Evolutionary conservation across 1,284 basidiomycete species (phyloP).

Genomic region (Heterobasidion parviporum): DNA sequence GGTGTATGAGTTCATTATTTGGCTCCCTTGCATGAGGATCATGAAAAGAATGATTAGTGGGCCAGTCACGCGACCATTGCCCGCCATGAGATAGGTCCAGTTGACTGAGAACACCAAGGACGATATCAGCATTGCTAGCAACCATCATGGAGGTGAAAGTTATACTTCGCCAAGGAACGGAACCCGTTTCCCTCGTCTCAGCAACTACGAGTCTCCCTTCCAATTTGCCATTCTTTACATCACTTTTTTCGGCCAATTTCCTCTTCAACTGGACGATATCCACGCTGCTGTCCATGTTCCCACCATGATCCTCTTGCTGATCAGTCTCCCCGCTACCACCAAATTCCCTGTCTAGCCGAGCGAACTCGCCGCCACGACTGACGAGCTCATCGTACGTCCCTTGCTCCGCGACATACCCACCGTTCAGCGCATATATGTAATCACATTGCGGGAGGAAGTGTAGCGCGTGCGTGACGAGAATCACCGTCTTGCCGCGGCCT

Average conservation of each 20-base stretch:
- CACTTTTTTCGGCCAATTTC: constrained; percentile 24
- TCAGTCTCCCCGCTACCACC: constrained; percentile 19
- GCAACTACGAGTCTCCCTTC: constrained; percentile 57
- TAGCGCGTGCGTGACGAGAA: constrained; percentile 79
- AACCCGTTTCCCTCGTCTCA: constrained; percentile 59
- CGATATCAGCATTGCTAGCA: not conserved
- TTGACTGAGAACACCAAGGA: constrained; percentile 48
- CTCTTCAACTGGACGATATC: constrained; percentile 45
- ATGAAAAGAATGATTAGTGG: constrained; percentile 46
- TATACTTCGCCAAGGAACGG: constrained; percentile 46
- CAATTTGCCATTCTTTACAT: constrained; percentile 35
- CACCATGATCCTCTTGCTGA: constrained; percentile 16
- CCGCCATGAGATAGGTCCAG: constrained; percentile 57
- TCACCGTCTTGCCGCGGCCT: constrained; percentile 58
- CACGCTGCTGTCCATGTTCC: constrained; percentile 16
- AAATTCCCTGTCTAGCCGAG: constrained; percentile 61
- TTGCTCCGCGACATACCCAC: constrained; percentile 69
- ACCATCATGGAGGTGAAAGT: not conserved
- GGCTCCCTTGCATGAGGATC: constrained; percentile 55
- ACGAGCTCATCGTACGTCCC: constrained; percentile 72
- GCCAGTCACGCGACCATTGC: constrained; percentile 45
- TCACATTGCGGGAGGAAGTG: constrained; percentile 77
- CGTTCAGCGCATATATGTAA: constrained; percentile 61
- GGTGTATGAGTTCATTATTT: constrained; percentile 19
- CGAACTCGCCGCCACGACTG: constrained; percentile 51